Conservation (phyloP, 2,329 filamentous ascomycete species). For the Cladophialophora carrionii region DNA sequence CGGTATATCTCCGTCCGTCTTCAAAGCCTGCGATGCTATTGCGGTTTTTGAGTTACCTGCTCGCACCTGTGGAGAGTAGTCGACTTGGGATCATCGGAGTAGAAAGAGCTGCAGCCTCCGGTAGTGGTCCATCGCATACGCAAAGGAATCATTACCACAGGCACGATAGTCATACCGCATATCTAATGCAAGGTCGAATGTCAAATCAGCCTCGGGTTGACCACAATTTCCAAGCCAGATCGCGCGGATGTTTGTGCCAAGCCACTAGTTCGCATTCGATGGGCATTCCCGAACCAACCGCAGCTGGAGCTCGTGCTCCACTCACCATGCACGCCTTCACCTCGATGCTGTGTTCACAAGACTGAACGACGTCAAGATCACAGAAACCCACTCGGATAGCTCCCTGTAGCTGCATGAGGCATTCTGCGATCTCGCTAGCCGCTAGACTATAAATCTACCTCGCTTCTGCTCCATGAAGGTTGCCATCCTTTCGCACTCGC, state of each 20-base stretch:
- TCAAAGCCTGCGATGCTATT: no score
- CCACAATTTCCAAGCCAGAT: neutral
- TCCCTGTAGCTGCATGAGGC: neutral
- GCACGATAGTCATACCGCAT: neutral
- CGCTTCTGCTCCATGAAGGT: neutral
- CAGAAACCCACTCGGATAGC: neutral
- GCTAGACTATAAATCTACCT: neutral
- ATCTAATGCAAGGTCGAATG: neutral
- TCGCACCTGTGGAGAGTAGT: no score
- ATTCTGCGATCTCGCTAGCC: neutral
- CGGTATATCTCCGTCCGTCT: no score
- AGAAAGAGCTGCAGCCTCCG: no score
- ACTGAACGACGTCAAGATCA: neutral
- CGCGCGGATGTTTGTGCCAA: neutral
- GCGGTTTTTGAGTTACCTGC: no score
- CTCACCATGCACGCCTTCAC: neutral
- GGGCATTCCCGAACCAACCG: conserved; percentile 3
- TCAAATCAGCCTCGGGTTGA: no score
- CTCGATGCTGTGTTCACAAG: neutral
- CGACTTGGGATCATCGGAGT: no score
- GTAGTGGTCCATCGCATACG: no score
- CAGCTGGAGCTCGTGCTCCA: neutral
- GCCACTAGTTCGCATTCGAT: conserved; percentile 2
- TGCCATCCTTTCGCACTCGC: neutral
- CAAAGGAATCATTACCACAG: neutral